A percentile compares a stretch with the other conserved stretches of the same genome.
Conservation (phyloP, 768 basidiomycete species). For the Pisolithus orientalis region DNA sequence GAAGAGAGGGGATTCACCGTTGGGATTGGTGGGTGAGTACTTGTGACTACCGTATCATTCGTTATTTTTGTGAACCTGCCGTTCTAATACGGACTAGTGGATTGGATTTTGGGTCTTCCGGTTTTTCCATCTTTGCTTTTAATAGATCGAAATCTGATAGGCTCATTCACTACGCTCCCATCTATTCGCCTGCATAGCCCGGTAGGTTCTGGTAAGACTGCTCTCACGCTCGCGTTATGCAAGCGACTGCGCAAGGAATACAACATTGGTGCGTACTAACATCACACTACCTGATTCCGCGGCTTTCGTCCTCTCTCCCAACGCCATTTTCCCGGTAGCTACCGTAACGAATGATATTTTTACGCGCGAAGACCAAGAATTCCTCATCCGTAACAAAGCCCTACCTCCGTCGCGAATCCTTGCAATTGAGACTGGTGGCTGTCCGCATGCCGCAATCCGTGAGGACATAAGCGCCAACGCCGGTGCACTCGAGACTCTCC, state of each 20-base stretch:
- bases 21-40: slow-evolving; percentile 90
- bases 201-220: slow-evolving; percentile 98
- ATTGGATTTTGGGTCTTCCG: not conserved
- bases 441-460: slow-evolving; percentile 96
- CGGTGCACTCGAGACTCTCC: slow-evolving; percentile 90
- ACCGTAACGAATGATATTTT: slow-evolving; percentile 99
- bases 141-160: not conserved
- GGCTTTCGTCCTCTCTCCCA: slow-evolving; percentile 1
- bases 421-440: slow-evolving; percentile 97
- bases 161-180: not conserved
- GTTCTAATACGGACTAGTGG: not conserved
- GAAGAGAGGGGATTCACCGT: slow-evolving; percentile 92
- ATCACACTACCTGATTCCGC: slow-evolving; percentile 1
- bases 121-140: not conserved
- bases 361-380: slow-evolving; percentile 96
- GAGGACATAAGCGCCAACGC: slow-evolving; percentile 98
- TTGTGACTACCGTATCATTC: not conserved
- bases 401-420: slow-evolving; percentile 80
- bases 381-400: slow-evolving; percentile 88
- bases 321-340: slow-evolving; percentile 39
- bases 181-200: slow-evolving; percentile 46
- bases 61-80: not conserved
- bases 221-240: slow-evolving; percentile 87
- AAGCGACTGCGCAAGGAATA: slow-evolving; percentile 70
- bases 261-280: slow-evolving; percentile 70